Percentiles rank a stretch among this genome's conserved stretches.
These are phyloP conservation scores for Elsinoe necatrix DNA, from an alignment of 2,329 filamentous ascomycete species.

Conservation along the genomic window DNA sequence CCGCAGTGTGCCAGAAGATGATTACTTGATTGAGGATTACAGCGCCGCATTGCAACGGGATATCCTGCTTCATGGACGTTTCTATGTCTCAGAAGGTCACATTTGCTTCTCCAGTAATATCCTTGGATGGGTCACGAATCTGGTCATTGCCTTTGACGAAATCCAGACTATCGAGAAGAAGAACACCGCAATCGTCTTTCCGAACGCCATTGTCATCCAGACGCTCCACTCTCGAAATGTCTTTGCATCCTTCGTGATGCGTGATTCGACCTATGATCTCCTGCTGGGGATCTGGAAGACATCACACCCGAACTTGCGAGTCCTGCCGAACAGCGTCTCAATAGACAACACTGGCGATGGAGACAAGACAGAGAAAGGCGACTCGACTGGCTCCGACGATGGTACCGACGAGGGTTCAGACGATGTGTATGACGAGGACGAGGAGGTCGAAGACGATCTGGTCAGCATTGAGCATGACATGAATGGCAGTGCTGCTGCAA, in stretches of 20 bases:
- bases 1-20: slow-evolving; percentile 93
- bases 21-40: slow-evolving; percentile 97
- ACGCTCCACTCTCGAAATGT: slow-evolving; percentile 92
- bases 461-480: slow-evolving; percentile 54
- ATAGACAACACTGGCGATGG: slow-evolving; percentile 69
- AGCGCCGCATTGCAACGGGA: slow-evolving; percentile 93
- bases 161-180: slow-evolving; percentile 96
- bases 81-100: slow-evolving; percentile 95
- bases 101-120: slow-evolving; percentile 99
- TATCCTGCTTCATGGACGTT: slow-evolving; percentile 82
- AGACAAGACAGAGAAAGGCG: slow-evolving; percentile 83
- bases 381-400: slow-evolving; percentile 46
- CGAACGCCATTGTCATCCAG: slow-evolving; percentile 94
- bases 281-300: slow-evolving; percentile 99
- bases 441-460: slow-evolving; percentile 57
- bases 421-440: slow-evolving; percentile 71
- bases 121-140: slow-evolving; percentile 91
- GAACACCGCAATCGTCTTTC: slow-evolving; percentile 89
- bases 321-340: slow-evolving; percentile 79
- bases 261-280: slow-evolving; percentile 92
- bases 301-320: slow-evolving; percentile 83
- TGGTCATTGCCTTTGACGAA: slow-evolving; percentile 97
- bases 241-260: slow-evolving; percentile 88
- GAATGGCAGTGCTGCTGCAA: slow-evolving; percentile 43
- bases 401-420: slow-evolving; percentile 56